These are phyloP conservation scores for Porogramme epimiltina DNA, from an alignment of 1,284 basidiomycete species.

Conservation along the genomic window DNA sequence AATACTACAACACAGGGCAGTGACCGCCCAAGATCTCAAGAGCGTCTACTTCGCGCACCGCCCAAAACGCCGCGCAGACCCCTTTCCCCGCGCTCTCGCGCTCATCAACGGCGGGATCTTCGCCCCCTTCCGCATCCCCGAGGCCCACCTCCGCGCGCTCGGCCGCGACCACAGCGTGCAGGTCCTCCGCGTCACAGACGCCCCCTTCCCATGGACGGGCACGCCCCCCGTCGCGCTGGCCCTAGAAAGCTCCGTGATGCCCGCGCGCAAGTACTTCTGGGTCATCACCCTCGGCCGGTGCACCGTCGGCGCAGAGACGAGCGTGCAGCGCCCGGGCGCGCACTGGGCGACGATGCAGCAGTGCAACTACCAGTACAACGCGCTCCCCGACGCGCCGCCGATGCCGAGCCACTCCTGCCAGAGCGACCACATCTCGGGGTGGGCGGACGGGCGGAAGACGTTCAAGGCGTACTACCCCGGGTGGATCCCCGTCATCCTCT, in stretches of 20 bases:
- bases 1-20: not conserved
- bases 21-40: not conserved
- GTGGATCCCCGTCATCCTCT: not conserved
- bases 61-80: not conserved
- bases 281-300: not conserved
- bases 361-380: not conserved
- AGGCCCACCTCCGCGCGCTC: not conserved
- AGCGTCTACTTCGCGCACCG: not conserved
- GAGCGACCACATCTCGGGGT: slow-evolving; percentile 1
- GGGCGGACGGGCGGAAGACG: not conserved
- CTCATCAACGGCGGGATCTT: not conserved
- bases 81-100: not conserved
- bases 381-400: not conserved
- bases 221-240: not conserved
- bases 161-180: not conserved
- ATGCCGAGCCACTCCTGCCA: not conserved
- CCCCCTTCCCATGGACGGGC: not conserved
- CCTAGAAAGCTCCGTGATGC: not conserved
- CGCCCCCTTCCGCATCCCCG: slow-evolving; percentile 1
- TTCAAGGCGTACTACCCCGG: not conserved
- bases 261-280: not conserved
- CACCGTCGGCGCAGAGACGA: not conserved
- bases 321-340: not conserved
- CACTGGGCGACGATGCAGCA: not conserved
- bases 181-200: not conserved